These are phyloP conservation scores for Shiraia sp. DNA, from an alignment of 2,329 filamentous ascomycete genomes.

Conservation along the genomic window DNA sequence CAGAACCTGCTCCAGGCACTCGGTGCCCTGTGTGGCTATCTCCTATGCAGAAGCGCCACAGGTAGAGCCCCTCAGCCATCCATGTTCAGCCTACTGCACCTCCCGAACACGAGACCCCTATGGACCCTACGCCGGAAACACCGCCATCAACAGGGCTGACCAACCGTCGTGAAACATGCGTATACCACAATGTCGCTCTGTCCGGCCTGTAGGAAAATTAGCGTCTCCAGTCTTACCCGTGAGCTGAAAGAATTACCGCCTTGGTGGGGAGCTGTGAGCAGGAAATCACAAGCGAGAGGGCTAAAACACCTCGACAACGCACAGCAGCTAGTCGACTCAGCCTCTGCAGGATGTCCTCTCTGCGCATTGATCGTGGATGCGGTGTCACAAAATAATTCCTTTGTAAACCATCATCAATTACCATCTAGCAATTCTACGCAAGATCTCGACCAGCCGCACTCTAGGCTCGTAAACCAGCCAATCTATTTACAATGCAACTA, in stretches of 20 bases:
- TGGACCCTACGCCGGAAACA: conserved; percentile 12
- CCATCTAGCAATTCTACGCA: conserved; percentile 6
- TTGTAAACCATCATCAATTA: neutral
- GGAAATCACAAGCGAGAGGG: conserved; percentile 17
- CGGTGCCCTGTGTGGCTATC: conserved; percentile 18
- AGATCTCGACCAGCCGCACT: conserved; percentile 8
- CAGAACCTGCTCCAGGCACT: conserved; percentile 4
- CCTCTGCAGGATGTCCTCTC: conserved; percentile 18
- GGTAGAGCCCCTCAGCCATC: conserved; percentile 13
- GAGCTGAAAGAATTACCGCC: conserved; percentile 16
- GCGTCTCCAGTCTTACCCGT: conserved; percentile 12
- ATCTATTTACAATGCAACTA: conserved; percentile 24
- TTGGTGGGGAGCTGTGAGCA: conserved; percentile 18
- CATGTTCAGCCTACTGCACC: conserved; percentile 6
- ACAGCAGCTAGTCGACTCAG: conserved; percentile 14
- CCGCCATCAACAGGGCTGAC: conserved; percentile 5
- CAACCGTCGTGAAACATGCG: neutral
- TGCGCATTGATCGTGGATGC: conserved; percentile 20
- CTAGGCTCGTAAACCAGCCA: conserved; percentile 13
- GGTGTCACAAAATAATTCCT: conserved; percentile 15
- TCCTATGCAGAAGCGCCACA: conserved; percentile 26
- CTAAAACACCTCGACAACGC: conserved; percentile 21
- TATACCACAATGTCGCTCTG: conserved; percentile 21
- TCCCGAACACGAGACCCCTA: conserved; percentile 12
- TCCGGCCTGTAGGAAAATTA: conserved; percentile 15